Evolutionary conservation across 805 yeast species (phyloP).

Genomic region (Teunomyces stri): DNA sequence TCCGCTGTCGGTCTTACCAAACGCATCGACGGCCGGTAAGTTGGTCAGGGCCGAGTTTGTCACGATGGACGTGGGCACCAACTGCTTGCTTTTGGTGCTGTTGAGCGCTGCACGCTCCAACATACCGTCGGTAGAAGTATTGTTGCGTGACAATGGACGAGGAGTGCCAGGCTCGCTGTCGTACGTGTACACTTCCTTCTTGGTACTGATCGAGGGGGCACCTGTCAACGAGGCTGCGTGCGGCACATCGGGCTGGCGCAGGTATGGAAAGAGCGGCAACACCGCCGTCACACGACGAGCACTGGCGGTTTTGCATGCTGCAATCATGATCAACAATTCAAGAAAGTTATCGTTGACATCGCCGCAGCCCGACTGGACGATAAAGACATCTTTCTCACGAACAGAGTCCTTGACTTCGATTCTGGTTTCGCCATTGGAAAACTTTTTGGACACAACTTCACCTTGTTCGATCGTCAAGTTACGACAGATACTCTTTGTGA

Average conservation of each 20-base stretch:
- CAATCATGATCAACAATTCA: slow-evolving; percentile 76
- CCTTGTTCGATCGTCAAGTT: slow-evolving; percentile 75
- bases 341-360: slow-evolving; percentile 84
- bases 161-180: slow-evolving; percentile 56
- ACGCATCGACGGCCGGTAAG: slow-evolving; percentile 32
- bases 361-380: slow-evolving; percentile 84
- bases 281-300: slow-evolving; percentile 89
- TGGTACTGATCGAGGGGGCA: slow-evolving; percentile 51
- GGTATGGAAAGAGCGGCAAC: slow-evolving; percentile 90
- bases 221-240: slow-evolving; percentile 63
- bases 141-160: slow-evolving; percentile 33
- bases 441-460: slow-evolving; percentile 57
- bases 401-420: slow-evolving; percentile 85
- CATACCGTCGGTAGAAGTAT: slow-evolving; percentile 1
- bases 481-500: slow-evolving; percentile 72
- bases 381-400: slow-evolving; percentile 93
- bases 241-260: slow-evolving; percentile 94
- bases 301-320: slow-evolving; percentile 92
- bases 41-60: slow-evolving; percentile 32
- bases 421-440: slow-evolving; percentile 90
- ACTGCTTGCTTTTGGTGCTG: slow-evolving; percentile 5
- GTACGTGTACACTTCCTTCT: slow-evolving; percentile 41
- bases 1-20: slow-evolving; percentile 54
- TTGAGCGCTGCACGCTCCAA: slow-evolving; percentile 1
- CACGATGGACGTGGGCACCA: slow-evolving; percentile 24